Evolutionary conservation across 2,329 filamentous ascomycete species (phyloP).

Genomic region (Lachnellula cervina): DNA sequence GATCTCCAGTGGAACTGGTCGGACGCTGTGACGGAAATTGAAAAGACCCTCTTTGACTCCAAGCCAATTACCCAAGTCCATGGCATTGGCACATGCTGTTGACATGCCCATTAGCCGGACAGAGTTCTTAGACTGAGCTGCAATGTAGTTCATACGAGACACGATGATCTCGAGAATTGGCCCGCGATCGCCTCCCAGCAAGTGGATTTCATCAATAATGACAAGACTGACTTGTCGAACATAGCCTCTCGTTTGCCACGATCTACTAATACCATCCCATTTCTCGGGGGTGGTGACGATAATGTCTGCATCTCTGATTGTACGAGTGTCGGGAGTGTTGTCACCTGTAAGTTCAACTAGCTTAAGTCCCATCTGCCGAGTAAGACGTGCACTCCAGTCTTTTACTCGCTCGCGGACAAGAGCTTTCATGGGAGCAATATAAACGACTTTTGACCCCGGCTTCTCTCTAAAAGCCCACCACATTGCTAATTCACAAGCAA

Average conservation of each 20-base stretch:
- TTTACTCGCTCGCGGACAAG: conserved; percentile 93
- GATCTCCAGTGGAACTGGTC: conserved; percentile 90
- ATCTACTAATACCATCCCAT: conserved; percentile 92
- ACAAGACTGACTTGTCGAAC: conserved; percentile 92
- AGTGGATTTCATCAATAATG: conserved; percentile 97
- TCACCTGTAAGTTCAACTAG: conserved; percentile 95
- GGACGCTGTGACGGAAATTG: conserved; percentile 96
- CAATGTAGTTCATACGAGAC: conserved; percentile 95
- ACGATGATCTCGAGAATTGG: conserved; percentile 98
- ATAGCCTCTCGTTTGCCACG: conserved; percentile 97
- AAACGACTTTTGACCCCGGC: conserved; percentile 94
- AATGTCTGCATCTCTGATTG: conserved; percentile 91
- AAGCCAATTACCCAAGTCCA: conserved; percentile 91
- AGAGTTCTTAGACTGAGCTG: conserved; percentile 81
- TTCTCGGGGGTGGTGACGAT: conserved; percentile 99
- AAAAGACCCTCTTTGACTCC: conserved; percentile 93
- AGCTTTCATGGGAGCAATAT: conserved; percentile 99
- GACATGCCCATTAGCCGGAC: conserved; percentile 98
- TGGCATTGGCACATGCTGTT: conserved; percentile 93
- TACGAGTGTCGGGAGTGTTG: conserved; percentile 94
- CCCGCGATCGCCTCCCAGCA: conserved; percentile 92
- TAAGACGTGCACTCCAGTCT: conserved; percentile 84
- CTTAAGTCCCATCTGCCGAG: conserved; percentile 77
- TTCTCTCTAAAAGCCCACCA: conserved; percentile 98
- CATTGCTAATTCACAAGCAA: conserved; percentile 94